Evolutionary conservation across 768 basidiomycete genomes (phyloP).

Genomic region (Lentinus brumalis): DNA sequence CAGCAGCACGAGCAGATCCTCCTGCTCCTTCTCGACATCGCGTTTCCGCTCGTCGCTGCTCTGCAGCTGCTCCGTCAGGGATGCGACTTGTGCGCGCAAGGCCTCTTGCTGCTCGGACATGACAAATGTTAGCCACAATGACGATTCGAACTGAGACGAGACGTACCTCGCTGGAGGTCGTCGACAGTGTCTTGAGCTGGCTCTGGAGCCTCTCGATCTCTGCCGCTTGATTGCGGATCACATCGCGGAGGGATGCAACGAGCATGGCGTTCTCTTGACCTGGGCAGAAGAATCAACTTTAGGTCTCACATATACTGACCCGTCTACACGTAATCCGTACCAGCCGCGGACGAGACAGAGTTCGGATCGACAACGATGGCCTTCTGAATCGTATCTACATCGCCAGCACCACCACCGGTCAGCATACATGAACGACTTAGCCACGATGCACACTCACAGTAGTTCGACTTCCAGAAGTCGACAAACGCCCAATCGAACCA

Average conservation of each 20-base stretch:
- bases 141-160: not conserved
- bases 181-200: constrained; percentile 50
- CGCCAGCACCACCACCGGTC: not conserved
- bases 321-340: constrained; percentile 37
- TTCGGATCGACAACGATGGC: constrained; percentile 72
- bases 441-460: constrained; percentile 63
- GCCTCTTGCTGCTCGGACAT: constrained; percentile 39
- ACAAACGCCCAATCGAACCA: constrained; percentile 99
- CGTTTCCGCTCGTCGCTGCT: constrained; percentile 64
- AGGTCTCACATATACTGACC: too few species aligned
- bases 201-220: constrained; percentile 74
- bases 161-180: constrained; percentile 37
- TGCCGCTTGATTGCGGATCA: constrained; percentile 77
- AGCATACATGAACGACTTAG: too few species aligned
- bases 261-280: constrained; percentile 80
- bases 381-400: constrained; percentile 72
- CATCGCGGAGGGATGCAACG: constrained; percentile 80
- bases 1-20: constrained; percentile 89
- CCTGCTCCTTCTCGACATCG: constrained; percentile 94
- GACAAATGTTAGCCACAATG: not conserved
- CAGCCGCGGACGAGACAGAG: constrained; percentile 58
- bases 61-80: constrained; percentile 49
- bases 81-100: constrained; percentile 48
- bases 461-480: constrained; percentile 98
- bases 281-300: constrained; percentile 17